Percentiles rank a stretch among this genome's conserved stretches.
These are phyloP conservation scores for Paecilomyces dactylethromorphus DNA, from an alignment of 2,329 filamentous ascomycete genomes.

Conservation along the genomic window DNA sequence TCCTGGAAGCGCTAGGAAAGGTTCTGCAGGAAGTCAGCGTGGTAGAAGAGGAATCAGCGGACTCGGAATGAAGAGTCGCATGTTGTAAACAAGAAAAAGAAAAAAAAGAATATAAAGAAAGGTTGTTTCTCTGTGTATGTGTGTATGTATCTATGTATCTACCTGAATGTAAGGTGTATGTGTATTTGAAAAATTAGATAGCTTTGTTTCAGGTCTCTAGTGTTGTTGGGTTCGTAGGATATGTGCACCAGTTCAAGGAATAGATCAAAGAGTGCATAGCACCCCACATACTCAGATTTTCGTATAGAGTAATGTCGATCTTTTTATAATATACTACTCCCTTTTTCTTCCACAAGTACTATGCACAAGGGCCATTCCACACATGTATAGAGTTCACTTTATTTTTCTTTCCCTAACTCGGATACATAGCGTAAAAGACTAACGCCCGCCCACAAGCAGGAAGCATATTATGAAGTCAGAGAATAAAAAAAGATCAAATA, in stretches of 20 bases:
- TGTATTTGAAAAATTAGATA: no score
- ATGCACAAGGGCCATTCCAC: background rate
- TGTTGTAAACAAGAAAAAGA: no score
- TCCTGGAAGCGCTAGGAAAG: constrained; percentile 47
- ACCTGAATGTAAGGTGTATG: no score
- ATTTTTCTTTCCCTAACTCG: background rate
- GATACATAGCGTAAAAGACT: background rate
- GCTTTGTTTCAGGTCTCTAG: no score
- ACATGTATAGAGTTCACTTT: background rate
- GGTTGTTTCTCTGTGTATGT: background rate
- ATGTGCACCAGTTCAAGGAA: no score
- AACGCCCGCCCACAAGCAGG: background rate
- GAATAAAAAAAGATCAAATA: background rate
- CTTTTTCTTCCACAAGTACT: no score
- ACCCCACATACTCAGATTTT: no score
- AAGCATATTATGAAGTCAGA: background rate
- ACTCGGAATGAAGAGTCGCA: constrained; percentile 1
- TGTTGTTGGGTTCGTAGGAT: no score
- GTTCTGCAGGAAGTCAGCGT: constrained; percentile 54
- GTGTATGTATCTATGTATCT: background rate
- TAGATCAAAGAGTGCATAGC: no score
- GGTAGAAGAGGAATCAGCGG: constrained; percentile 5
- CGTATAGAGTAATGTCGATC: no score
- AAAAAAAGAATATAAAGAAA: constrained; percentile 7
- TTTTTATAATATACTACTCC: no score